Percentiles rank a stretch among this genome's conserved stretches.
Conservation (phyloP, 2,329 filamentous ascomycete genomes). For the Xylogone sp. region DNA sequence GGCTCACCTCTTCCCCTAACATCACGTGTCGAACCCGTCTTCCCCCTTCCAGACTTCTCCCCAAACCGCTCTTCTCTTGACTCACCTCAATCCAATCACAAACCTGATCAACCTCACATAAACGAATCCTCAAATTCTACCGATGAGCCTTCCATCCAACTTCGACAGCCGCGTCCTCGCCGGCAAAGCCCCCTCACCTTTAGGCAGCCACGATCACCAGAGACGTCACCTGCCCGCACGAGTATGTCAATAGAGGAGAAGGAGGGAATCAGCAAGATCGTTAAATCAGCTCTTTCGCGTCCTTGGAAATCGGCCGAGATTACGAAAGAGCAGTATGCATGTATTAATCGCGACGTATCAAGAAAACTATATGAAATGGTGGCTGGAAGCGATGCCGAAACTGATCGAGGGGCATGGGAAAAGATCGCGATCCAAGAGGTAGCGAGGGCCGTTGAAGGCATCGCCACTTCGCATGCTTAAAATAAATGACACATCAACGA, state of each 20-base stretch:
- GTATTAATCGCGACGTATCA: constrained; percentile 87
- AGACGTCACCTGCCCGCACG: constrained; percentile 64
- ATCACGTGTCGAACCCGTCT: constrained; percentile 69
- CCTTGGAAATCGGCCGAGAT: constrained; percentile 72
- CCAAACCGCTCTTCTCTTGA: constrained; percentile 50
- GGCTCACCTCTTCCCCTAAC: constrained; percentile 66
- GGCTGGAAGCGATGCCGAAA: constrained; percentile 44
- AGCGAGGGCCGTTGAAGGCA: constrained; percentile 62
- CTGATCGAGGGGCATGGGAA: constrained; percentile 68
- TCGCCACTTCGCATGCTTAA: constrained; percentile 36
- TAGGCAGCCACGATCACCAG: constrained; percentile 30
- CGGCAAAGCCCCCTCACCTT: constrained; percentile 25
- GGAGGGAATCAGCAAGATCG: constrained; percentile 82
- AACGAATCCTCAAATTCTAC: constrained; percentile 14
- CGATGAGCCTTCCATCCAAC: background rate
- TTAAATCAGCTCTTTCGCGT: constrained; percentile 76
- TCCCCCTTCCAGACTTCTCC: constrained; percentile 72
- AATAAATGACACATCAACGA: background rate
- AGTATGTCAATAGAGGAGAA: constrained; percentile 78
- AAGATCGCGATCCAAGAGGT: constrained; percentile 76
- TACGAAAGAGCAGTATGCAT: constrained; percentile 84
- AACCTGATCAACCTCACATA: constrained; percentile 23
- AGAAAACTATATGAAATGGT: constrained; percentile 77
- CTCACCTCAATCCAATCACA: constrained; percentile 11
- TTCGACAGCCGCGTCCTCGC: constrained; percentile 10